These are phyloP conservation scores for Fusarium sp. DNA, from an alignment of 2,329 filamentous ascomycete species.

Conservation along the genomic window DNA sequence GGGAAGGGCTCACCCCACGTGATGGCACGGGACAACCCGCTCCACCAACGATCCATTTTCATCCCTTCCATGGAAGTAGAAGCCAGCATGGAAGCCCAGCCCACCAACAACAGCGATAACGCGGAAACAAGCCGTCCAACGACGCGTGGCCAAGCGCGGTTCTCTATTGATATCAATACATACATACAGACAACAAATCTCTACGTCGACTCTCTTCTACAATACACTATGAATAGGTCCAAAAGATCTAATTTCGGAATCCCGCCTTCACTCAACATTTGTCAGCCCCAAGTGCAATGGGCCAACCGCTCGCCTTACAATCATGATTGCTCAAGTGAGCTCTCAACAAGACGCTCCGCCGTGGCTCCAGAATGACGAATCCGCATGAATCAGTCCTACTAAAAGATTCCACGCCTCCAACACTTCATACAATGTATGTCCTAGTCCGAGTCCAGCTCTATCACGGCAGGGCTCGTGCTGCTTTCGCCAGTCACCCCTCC, in stretches of 20 bases:
- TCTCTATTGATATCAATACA: conserved; percentile 9
- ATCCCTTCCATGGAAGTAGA: not conserved
- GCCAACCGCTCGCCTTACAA: conserved; percentile 11
- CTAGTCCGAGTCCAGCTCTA: conserved; percentile 45
- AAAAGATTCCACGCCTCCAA: conserved; percentile 16
- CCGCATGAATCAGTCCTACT: conserved; percentile 13
- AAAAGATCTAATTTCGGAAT: not conserved
- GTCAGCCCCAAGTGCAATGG: not conserved
- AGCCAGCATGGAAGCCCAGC: not conserved
- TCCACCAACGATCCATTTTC: not conserved
- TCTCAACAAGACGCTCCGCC: conserved; percentile 7
- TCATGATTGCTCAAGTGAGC: conserved; percentile 28
- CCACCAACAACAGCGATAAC: not conserved
- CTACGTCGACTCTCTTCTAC: not conserved
- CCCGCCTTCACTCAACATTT: not conserved
- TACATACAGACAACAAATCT: not conserved
- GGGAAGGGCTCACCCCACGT: conserved; percentile 33
- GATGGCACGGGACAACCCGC: conserved; percentile 22
- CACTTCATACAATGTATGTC: conserved; percentile 17
- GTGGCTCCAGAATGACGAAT: conserved; percentile 25
- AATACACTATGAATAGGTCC: not conserved
- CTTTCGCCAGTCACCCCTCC: conserved; percentile 30
- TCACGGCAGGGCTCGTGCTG: conserved; percentile 38
- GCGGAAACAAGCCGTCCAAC: not conserved
- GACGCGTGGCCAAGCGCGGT: not conserved